Percentiles rank a stretch among this genome's conserved stretches.
These are phyloP conservation scores for Ajuga reptans DNA, from an alignment of 305 asterid species.

Conservation along the genomic window DNA sequence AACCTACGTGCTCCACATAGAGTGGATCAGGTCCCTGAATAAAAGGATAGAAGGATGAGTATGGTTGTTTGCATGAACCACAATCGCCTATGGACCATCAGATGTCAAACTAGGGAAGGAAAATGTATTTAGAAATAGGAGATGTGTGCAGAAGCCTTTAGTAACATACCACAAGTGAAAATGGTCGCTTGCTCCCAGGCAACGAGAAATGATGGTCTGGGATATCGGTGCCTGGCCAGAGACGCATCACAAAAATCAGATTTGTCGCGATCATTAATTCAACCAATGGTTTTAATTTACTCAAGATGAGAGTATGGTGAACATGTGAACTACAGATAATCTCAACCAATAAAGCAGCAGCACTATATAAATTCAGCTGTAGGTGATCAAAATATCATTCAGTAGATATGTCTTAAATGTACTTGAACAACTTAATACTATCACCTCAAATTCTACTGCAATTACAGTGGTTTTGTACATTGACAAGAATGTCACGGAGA, in stretches of 20 bases:
- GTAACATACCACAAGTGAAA: conserved; percentile 38
- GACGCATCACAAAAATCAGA: conserved; percentile 17
- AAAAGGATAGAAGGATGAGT: conserved; percentile 12
- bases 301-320: neutral
- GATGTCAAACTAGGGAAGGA: neutral
- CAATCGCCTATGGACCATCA: neutral
- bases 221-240: conserved; percentile 30
- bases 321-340: neutral
- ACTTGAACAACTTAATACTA: neutral
- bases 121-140: neutral
- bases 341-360: neutral
- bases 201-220: conserved; percentile 26
- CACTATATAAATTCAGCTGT: neutral
- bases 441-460: neutral
- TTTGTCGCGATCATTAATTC: neutral
- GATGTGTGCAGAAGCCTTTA: neutral
- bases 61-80: conserved; percentile 1
- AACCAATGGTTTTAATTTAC: neutral
- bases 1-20: conserved; percentile 33
- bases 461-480: neutral
- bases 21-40: conserved; percentile 39
- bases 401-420: neutral
- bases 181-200: conserved; percentile 45
- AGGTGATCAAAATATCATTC: neutral
- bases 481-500: neutral